Conservation (phyloP, 2,329 filamentous ascomycete genomes). For the Gaeumannomyces tritici region DNA sequence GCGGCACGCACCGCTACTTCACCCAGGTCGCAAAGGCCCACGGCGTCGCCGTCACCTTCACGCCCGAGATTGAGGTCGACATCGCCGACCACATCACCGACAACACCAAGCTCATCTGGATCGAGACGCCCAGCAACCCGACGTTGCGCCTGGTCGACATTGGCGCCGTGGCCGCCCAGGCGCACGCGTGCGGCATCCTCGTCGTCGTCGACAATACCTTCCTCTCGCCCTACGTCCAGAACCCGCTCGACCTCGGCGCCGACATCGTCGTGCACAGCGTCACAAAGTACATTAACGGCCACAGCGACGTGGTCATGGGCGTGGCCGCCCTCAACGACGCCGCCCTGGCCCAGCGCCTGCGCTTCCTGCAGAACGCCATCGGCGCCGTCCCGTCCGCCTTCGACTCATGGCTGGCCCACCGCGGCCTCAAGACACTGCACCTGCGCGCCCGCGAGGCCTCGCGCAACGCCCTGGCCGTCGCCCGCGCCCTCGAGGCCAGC, state of each 20-base stretch:
- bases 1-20: slow-evolving; percentile 97
- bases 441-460: slow-evolving; percentile 80
- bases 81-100: slow-evolving; percentile 75
- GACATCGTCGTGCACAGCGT: slow-evolving; percentile 96
- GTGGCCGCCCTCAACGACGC: slow-evolving; percentile 90
- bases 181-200: slow-evolving; percentile 79
- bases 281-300: slow-evolving; percentile 98
- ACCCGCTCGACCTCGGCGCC: slow-evolving; percentile 87
- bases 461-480: slow-evolving; percentile 70
- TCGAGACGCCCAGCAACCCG: slow-evolving; percentile 90
- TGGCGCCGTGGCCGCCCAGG: slow-evolving; percentile 68
- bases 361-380: slow-evolving; percentile 95
- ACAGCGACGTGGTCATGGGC: slow-evolving; percentile 95
- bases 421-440: slow-evolving; percentile 93
- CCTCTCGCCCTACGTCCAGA: slow-evolving; percentile 91
- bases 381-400: slow-evolving; percentile 91
- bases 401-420: slow-evolving; percentile 96
- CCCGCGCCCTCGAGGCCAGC: slow-evolving; percentile 66
- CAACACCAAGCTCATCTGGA: slow-evolving; percentile 93
- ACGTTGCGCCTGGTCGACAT: slow-evolving; percentile 92
- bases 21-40: slow-evolving; percentile 94
- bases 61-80: slow-evolving; percentile 82
- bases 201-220: slow-evolving; percentile 99
- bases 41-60: slow-evolving; percentile 90
- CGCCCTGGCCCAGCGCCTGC: slow-evolving; percentile 63